phyloP scores from a whole-genome alignment of 208 protist genomes.

The Acanthamoeba healyi region DNA sequence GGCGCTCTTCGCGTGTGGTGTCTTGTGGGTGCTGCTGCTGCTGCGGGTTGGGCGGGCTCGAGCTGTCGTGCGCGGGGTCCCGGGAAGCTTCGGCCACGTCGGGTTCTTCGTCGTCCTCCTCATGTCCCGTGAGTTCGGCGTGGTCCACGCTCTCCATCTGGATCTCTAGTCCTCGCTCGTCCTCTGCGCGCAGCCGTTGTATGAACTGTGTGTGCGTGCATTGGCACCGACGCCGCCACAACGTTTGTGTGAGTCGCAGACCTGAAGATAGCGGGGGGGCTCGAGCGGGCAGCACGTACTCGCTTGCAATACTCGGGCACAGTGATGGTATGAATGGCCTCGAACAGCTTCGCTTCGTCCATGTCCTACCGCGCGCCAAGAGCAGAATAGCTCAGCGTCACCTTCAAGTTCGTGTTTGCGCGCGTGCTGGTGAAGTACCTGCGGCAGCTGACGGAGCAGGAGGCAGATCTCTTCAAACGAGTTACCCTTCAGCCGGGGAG shows the following conservation, averaged over 20 bases:
- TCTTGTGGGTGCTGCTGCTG: too few species aligned
- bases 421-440: background rate
- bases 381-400: too few species aligned
- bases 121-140: background rate
- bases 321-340: background rate
- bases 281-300: background rate
- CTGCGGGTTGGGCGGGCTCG: too few species aligned
- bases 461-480: conserved; percentile 30
- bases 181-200: background rate
- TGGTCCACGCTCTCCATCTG: conserved; percentile 25
- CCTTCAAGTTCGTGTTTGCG: background rate
- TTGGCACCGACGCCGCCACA: too few species aligned
- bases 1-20: too few species aligned
- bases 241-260: too few species aligned
- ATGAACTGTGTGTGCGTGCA: background rate
- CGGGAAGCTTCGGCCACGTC: too few species aligned
- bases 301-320: conserved; percentile 11
- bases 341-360: conserved; percentile 25
- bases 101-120: too few species aligned
- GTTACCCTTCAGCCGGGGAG: background rate
- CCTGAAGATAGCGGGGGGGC: too few species aligned
- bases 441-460: background rate
- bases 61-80: too few species aligned
- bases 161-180: background rate
- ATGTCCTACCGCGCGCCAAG: background rate